Evolutionary conservation across 1,284 basidiomycete genomes (phyloP).

Genomic region (Pyrrhoderma lamaoense): DNA sequence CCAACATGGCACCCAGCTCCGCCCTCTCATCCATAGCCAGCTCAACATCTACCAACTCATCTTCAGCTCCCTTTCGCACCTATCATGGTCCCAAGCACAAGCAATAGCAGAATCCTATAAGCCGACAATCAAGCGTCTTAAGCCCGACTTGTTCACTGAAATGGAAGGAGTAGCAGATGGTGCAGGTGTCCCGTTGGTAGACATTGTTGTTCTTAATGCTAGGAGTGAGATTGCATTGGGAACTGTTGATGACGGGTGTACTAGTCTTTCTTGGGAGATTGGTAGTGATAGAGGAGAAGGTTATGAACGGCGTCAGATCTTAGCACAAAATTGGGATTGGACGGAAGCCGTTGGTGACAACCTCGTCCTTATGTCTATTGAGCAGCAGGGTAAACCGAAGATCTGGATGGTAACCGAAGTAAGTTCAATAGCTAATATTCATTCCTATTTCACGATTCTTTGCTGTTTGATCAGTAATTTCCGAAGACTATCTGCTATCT

Average conservation of each 20-base stretch:
- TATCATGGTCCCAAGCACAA: slow-evolving; percentile 29
- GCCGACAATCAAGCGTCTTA: slow-evolving; percentile 23
- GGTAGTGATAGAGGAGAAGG: slow-evolving; percentile 11
- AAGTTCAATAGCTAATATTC: too few species aligned
- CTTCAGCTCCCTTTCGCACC: slow-evolving; percentile 27
- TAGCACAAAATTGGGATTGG: slow-evolving; percentile 38
- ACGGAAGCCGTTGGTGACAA: slow-evolving; percentile 28
- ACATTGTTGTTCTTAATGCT: slow-evolving; percentile 31
- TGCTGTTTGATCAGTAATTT: too few species aligned
- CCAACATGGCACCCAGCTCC: slow-evolving; percentile 26
- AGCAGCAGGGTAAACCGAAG: slow-evolving; percentile 25
- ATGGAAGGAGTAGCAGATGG: slow-evolving; percentile 31
- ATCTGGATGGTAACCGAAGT: slow-evolving; percentile 35
- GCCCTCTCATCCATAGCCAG: slow-evolving; percentile 27
- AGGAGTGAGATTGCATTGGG: slow-evolving; percentile 34
- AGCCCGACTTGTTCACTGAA: slow-evolving; percentile 29
- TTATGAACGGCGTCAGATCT: slow-evolving; percentile 22
- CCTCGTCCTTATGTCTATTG: slow-evolving; percentile 28
- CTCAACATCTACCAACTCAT: slow-evolving; percentile 28
- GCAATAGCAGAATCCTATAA: slow-evolving; percentile 25
- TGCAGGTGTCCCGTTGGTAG: slow-evolving; percentile 24
- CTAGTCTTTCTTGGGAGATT: slow-evolving; percentile 28
- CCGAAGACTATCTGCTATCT: too few species aligned
- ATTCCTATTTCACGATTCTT: too few species aligned
- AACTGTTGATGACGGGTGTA: slow-evolving; percentile 33